Conservation (phyloP, 2,329 filamentous ascomycete species). For the Aspergillus uvarum region DNA sequence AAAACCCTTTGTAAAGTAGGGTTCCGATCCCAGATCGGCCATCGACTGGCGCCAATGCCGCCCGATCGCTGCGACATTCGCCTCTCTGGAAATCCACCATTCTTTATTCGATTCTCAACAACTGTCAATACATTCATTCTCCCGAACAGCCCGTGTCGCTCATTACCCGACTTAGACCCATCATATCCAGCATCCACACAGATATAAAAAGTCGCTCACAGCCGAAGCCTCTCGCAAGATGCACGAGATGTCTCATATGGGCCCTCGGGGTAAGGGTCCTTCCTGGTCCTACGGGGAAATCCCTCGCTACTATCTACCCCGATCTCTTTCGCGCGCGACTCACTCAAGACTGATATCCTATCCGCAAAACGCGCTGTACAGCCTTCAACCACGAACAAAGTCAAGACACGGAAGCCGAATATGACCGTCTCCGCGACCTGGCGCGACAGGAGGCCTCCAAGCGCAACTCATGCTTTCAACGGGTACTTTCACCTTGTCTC, state of each 20-base stretch:
- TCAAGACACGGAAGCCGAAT: conserved; percentile 74
- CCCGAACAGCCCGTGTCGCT: not conserved
- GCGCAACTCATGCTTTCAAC: conserved; percentile 73
- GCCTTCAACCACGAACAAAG: conserved; percentile 74
- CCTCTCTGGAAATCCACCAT: conserved; percentile 1
- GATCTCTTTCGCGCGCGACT: not conserved
- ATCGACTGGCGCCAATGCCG: not conserved
- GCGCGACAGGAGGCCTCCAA: conserved; percentile 79
- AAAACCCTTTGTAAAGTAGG: not conserved
- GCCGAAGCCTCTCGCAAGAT: conserved; percentile 22
- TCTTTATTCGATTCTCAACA: not conserved
- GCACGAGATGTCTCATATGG: conserved; percentile 47
- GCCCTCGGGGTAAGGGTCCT: conserved; percentile 36
- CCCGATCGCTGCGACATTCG: not conserved
- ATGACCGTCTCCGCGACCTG: conserved; percentile 82
- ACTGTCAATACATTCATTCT: not conserved
- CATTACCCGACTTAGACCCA: not conserved
- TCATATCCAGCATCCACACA: not conserved
- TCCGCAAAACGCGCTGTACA: conserved; percentile 34
- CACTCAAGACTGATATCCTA: conserved; percentile 5
- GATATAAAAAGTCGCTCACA: not conserved
- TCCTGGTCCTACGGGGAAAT: not conserved
- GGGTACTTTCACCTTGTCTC: conserved; percentile 45
- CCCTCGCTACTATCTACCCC: not conserved
- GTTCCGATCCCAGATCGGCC: not conserved